A percentile compares a stretch with the other conserved stretches of the same genome.
Evolutionary conservation across 805 yeast species (phyloP).

Genomic region (Helenozyma baotianmanensis): DNA sequence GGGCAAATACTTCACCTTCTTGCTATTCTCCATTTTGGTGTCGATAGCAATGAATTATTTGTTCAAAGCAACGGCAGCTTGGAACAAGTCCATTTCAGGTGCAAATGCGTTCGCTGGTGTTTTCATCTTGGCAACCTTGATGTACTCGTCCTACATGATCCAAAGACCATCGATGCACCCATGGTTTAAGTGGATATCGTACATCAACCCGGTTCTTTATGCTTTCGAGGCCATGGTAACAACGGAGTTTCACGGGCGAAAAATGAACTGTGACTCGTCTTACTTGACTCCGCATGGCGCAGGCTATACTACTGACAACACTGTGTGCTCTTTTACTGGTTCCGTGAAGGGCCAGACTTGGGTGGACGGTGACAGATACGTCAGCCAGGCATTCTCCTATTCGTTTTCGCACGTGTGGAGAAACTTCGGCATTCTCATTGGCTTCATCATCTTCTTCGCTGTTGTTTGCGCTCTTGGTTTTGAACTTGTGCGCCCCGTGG

Average conservation of each 20-base stretch:
- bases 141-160: conserved; percentile 30
- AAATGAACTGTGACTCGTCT: conserved; percentile 21
- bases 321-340: conserved; percentile 13
- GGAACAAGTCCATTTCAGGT: conserved; percentile 49
- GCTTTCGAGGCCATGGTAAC: conserved; percentile 27
- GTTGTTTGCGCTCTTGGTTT: conserved; percentile 21
- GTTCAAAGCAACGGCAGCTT: conserved; percentile 50
- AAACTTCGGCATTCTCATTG: conserved; percentile 44
- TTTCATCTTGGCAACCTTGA: conserved; percentile 28
- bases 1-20: conserved; percentile 51
- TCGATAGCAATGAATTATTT: conserved; percentile 51
- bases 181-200: conserved; percentile 38
- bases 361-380: conserved; percentile 29
- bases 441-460: conserved; percentile 17
- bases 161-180: conserved; percentile 32
- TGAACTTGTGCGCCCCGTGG: conserved; percentile 25
- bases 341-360: conserved; percentile 13
- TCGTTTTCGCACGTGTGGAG: conserved; percentile 42
- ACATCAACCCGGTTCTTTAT: conserved; percentile 27
- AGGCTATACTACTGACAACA: conserved; percentile 14
- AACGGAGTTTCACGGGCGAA: conserved; percentile 27
- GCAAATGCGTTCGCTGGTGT: conserved; percentile 55
- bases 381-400: conserved; percentile 30
- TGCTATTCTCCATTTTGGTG: conserved; percentile 43
- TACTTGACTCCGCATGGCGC: conserved; percentile 24